phyloP scores from a whole-genome alignment of 73 alveolate species.

The Uronychia setigera region DNA sequence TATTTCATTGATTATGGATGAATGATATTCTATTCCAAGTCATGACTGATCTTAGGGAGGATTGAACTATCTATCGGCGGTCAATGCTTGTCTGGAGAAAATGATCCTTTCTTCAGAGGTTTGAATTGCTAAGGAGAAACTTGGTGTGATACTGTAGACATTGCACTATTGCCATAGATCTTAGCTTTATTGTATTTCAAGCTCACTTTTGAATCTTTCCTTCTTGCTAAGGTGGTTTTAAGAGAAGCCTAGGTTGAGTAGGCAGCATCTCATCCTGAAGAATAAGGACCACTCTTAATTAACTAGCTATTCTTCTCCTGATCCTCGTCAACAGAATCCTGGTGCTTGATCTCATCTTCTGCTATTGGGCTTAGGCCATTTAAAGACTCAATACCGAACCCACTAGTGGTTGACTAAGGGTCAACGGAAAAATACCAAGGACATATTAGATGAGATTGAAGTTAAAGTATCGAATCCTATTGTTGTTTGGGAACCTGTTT shows the following conservation, averaged over 20 bases:
- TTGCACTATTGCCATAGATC: no score
- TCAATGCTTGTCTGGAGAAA: no score
- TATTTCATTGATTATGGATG: no score
- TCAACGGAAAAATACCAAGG: neutral
- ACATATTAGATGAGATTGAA: neutral
- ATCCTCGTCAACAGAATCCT: neutral
- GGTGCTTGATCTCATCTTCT: neutral
- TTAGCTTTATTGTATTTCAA: no score
- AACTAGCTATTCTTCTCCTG: neutral
- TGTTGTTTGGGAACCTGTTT: neutral
- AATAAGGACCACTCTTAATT: no score
- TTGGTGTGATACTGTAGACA: no score
- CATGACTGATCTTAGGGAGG: no score
- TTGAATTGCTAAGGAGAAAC: no score
- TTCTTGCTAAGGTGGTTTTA: neutral
- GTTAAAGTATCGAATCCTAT: neutral
- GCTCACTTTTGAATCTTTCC: neutral
- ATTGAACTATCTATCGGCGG: no score
- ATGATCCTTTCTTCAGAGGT: no score
- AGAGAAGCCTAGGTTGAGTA: neutral
- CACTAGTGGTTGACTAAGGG: neutral
- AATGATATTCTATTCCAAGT: no score
- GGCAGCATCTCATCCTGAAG: neutral
- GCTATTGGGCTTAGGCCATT: constrained; percentile 2
- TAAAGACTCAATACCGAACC: neutral